Percentiles rank a stretch among this genome's conserved stretches.
phyloP scores from a whole-genome alignment of 129 eudicot genomes.

The Chrysanthemum lavandulifolium region DNA sequence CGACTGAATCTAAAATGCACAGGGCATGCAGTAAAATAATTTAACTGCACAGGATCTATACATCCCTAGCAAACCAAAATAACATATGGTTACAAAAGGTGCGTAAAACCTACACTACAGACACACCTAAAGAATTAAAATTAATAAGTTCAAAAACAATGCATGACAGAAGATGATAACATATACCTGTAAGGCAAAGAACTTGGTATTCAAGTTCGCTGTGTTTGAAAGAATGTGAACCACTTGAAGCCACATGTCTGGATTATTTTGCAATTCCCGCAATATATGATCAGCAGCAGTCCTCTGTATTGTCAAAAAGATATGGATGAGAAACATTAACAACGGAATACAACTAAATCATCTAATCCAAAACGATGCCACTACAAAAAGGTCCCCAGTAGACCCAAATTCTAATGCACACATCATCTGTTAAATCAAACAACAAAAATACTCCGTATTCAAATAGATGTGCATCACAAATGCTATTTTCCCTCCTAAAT shows the following conservation, averaged over 20 bases:
- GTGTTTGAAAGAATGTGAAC: conserved; percentile 88
- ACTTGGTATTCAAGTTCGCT: conserved; percentile 81
- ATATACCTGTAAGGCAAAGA: conserved; percentile 88
- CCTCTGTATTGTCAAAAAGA: conserved; percentile 54
- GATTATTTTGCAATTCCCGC: conserved; percentile 91
- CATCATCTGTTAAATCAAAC: neutral
- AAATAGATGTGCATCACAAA: neutral
- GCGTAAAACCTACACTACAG: no score
- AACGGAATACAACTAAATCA: neutral
- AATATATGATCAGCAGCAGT: conserved; percentile 87
- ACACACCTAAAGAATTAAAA: no score
- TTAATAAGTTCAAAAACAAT: neutral
- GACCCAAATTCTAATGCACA: conserved; percentile 7
- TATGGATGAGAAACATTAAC: neutral
- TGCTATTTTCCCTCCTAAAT: no score
- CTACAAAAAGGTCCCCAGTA: neutral
- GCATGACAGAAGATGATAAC: conserved; percentile 1
- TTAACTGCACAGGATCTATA: no score
- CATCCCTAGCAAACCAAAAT: no score
- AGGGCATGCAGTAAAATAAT: no score
- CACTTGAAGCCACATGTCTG: conserved; percentile 99
- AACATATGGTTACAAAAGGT: no score
- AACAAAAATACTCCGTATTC: neutral
- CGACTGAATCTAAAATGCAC: no score
- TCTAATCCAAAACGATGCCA: neutral